Evolutionary conservation across 2,329 filamentous ascomycete species (phyloP), one percentile per base, ranked within the genome.

Genomic region (Cladosporium sp.): DNA sequence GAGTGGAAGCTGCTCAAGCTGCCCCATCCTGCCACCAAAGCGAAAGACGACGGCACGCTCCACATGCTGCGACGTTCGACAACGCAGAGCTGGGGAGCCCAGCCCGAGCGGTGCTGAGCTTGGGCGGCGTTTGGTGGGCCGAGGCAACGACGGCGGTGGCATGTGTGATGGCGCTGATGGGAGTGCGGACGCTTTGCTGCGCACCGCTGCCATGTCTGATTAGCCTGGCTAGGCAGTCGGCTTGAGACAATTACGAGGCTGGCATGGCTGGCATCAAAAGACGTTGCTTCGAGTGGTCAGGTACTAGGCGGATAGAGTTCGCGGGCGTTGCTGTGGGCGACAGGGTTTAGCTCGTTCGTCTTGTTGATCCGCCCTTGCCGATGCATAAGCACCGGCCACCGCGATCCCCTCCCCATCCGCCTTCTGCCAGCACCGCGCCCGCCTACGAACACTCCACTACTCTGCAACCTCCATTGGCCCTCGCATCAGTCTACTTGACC

Each of bases 401-500:
- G 47, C 52, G 25, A 36, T 42, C 39, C 28, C 52, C 39, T 30
- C 17, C 28, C 52, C 51, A 17, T 28, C 22, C 51, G 51, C 51
- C 25, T 25, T 38, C 30, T 25, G 20, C 51, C 37, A 28, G 11
- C 42, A 47, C 42, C 20, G 37, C 39, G n/a, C 39, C 51, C 51
- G 39, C 51, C 25, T 30, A 22, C 22, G 47, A 47, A 50, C 47
- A 50, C 47, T 50, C 47, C 47, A 50, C 47, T 37, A 37, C 47
- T 34, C 47, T 50, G 47, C 47, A 50, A 50, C 28, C 47, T 50
- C 47, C 47, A 50, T 50, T 50, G 47, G 47, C 36, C 49, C 34
- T 20, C 36, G 28, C 9, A 19, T 36, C 51, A 34, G 25, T 22
- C 39, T n/a, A 34, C 22, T 19, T 25, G 50, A 52, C 50, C 50